Evolutionary conservation across 2,329 filamentous ascomycete genomes (phyloP).

Genomic region (Alternaria hordeiaustralica): DNA sequence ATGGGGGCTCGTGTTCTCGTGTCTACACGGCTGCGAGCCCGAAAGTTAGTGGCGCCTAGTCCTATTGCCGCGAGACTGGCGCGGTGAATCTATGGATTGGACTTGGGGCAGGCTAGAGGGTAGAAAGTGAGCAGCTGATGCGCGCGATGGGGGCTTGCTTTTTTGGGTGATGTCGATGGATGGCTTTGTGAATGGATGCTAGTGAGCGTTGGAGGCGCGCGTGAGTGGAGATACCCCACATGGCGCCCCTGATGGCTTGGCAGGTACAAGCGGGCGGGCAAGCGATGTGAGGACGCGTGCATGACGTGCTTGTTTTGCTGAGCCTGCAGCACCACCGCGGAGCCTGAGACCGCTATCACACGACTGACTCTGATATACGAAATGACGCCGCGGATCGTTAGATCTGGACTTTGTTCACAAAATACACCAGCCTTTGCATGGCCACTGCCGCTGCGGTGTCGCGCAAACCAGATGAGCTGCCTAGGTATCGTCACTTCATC

Average conservation of each 20-base stretch:
- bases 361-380: background rate
- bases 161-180: background rate
- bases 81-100: background rate
- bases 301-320: background rate
- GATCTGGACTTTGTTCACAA: background rate
- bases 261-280: background rate
- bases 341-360: background rate
- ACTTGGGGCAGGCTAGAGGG: background rate
- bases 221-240: background rate
- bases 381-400: background rate
- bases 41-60: background rate
- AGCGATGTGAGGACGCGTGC: background rate
- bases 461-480: background rate
- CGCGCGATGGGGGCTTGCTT: background rate
- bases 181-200: background rate
- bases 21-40: background rate
- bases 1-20: conserved; percentile 4
- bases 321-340: background rate
- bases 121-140: background rate
- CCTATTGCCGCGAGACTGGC: background rate
- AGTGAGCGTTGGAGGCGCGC: background rate
- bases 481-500: background rate
- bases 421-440: background rate
- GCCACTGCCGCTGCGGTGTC: background rate
- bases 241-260: conserved; percentile 3